These are phyloP conservation scores for Protomyces inouyei DNA, from an alignment of 1,139 yeast species.

Conservation along the genomic window DNA sequence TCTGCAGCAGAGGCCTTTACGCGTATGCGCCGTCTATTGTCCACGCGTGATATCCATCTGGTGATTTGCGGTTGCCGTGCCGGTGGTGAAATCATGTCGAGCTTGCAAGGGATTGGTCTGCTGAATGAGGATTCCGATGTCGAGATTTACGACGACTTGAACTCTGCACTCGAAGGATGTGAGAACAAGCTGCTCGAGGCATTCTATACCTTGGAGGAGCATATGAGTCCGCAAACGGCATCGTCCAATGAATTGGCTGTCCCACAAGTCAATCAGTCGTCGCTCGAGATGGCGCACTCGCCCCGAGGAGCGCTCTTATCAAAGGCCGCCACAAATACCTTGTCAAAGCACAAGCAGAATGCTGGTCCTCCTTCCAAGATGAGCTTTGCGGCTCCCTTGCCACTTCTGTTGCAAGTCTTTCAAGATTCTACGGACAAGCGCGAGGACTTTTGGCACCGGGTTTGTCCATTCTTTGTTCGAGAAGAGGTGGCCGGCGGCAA, in stretches of 20 bases:
- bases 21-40: slow-evolving; percentile 71
- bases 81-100: slow-evolving; percentile 55
- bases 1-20: slow-evolving; percentile 96
- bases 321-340: slow-evolving; percentile 25
- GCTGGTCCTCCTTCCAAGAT: slow-evolving; percentile 3
- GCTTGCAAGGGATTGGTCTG: slow-evolving; percentile 67
- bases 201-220: slow-evolving; percentile 43
- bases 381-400: slow-evolving; percentile 55
- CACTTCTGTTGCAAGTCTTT: slow-evolving; percentile 63
- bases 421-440: slow-evolving; percentile 60
- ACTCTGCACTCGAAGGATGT: slow-evolving; percentile 93
- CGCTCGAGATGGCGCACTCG: slow-evolving; percentile 25
- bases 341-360: slow-evolving; percentile 5
- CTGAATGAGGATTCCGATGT: slow-evolving; percentile 48
- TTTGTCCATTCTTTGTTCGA: slow-evolving; percentile 50
- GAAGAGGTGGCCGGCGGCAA: slow-evolving; percentile 50
- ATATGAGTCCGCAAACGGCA: slow-evolving; percentile 23
- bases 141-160: slow-evolving; percentile 66
- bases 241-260: slow-evolving; percentile 6
- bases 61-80: slow-evolving; percentile 75
- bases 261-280: slow-evolving; percentile 11
- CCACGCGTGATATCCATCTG: slow-evolving; percentile 64
- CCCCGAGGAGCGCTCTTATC: slow-evolving; percentile 23
- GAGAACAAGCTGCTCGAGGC: slow-evolving; percentile 80
- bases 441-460: slow-evolving; percentile 59